Evolutionary conservation across 371 early-diverging fungal species (phyloP), one percentile per base, ranked within the genome.

Genomic region (Zychaea mexicana): DNA sequence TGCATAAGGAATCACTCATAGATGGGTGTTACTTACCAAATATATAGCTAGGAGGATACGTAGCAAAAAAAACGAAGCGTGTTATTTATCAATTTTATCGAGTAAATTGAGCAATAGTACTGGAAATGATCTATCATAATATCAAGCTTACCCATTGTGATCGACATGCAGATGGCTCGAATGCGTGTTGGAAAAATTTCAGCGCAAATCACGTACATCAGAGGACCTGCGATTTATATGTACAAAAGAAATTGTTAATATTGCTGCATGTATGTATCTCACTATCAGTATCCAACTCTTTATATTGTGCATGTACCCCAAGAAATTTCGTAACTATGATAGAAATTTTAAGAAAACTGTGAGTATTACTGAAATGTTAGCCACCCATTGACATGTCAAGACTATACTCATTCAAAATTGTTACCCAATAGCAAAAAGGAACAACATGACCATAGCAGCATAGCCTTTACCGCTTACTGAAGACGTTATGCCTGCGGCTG

Each of bases 131-230:
- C 7, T 42, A n/a, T 12, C 4, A 6, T 4, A 42, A 42, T 42
- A 42, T 12, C 13, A 42, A 42, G 3, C 6, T 49, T 53, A 66
- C 66, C 67, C 24, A 65, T 69, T 42, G 79, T 80, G 52, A 81
- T 52, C 52, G 79, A 85, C 39, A 84, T 67, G 57, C 79, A 82
- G 68, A 82, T 78, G 58, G 79, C 79, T 54, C 71, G 71, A 52
- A 67, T 67, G 9, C 68, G 68, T 15, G 70, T 78, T n/a, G 81
- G 77, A 54, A 72, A 89, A 58, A 90, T 87, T 69, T 90, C 90
- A 39, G 88, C 81, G 67, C 88, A 87, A 60, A 86, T 83, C 59
- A 85, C 82, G 88, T 88, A 89, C 24, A 83, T 84, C 52, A 87
- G 73, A 46, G 90, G 67, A 12, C 64, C 36, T 36, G 15, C 8